These are phyloP conservation scores for Zasmidium angulare DNA, from an alignment of 2,329 filamentous ascomycete genomes.

Conservation along the genomic window DNA sequence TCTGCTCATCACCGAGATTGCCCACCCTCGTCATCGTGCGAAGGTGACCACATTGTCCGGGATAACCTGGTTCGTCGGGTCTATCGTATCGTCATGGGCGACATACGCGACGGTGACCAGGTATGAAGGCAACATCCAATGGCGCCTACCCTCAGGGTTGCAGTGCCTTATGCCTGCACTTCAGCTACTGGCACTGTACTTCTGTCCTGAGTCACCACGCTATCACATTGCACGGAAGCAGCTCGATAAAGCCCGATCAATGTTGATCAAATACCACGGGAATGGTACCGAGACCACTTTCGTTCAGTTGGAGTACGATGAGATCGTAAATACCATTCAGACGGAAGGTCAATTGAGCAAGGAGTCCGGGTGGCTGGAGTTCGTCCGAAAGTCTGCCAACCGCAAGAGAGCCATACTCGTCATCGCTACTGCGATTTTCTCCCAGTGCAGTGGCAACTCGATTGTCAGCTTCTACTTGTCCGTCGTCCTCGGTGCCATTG, in stretches of 20 bases:
- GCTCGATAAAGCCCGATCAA: too few species aligned
- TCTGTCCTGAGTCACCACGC: too few species aligned
- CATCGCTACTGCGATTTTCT: conserved; percentile 56
- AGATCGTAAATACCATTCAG: conserved; percentile 51
- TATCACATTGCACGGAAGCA: too few species aligned
- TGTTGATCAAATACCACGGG: conserved; percentile 47
- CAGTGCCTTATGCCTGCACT: not conserved
- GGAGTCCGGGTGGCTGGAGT: conserved; percentile 47
- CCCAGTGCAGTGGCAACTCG: conserved; percentile 59
- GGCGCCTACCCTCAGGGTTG: not conserved
- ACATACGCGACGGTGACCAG: conserved; percentile 46
- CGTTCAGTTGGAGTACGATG: conserved; percentile 50
- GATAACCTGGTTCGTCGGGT: conserved; percentile 46
- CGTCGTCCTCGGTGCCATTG: conserved; percentile 36
- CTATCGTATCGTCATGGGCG: conserved; percentile 48
- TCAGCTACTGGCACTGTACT: too few species aligned
- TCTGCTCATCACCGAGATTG: conserved; percentile 42
- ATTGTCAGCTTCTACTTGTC: conserved; percentile 46
- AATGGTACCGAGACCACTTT: conserved; percentile 47
- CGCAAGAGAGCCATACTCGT: conserved; percentile 55
- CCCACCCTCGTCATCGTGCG: conserved; percentile 51
- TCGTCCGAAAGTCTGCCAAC: conserved; percentile 54
- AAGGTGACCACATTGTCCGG: conserved; percentile 51
- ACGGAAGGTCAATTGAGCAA: conserved; percentile 50
- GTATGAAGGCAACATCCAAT: conserved; percentile 30